Percentiles rank a stretch among this genome's conserved stretches.
phyloP scores from a whole-genome alignment of 768 basidiomycete genomes.

The Scleroderma bovista region DNA sequence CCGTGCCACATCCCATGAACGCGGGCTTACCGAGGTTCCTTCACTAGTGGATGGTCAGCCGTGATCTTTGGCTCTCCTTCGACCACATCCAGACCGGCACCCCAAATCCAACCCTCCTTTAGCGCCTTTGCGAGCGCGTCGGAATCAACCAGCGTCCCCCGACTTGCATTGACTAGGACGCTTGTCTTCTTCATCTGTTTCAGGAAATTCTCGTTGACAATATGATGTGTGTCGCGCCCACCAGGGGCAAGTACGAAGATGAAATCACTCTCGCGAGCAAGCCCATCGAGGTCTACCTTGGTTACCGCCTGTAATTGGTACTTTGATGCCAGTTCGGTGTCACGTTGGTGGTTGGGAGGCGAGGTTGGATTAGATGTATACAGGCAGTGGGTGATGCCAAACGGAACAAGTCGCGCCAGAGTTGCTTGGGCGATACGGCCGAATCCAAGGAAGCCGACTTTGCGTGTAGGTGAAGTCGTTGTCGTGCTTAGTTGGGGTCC shows the following conservation, averaged over 20 bases:
- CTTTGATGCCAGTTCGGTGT: conserved; percentile 34
- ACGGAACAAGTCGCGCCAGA: conserved; percentile 71
- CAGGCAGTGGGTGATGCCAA: conserved; percentile 71
- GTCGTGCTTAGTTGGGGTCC: conserved; percentile 74
- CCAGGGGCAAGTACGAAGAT: conserved; percentile 82
- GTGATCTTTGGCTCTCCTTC: conserved; percentile 83
- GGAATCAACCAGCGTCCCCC: conserved; percentile 88
- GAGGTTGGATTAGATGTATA: conserved; percentile 61
- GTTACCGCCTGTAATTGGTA: conserved; percentile 35
- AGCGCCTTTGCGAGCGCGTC: conserved; percentile 82
- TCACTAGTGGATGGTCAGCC: conserved; percentile 73
- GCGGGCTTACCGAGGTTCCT: conserved; percentile 58
- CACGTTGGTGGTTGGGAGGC: conserved; percentile 33
- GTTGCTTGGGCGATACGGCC: conserved; percentile 90
- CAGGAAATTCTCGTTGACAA: conserved; percentile 70
- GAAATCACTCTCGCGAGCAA: conserved; percentile 79
- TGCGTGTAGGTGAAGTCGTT: conserved; percentile 46
- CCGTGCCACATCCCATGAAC: background rate
- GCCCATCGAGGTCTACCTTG: conserved; percentile 55
- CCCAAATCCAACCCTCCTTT: conserved; percentile 75
- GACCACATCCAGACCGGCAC: conserved; percentile 90
- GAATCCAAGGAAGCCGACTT: conserved; percentile 89
- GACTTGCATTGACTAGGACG: conserved; percentile 78
- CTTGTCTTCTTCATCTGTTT: conserved; percentile 79
- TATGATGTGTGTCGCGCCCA: conserved; percentile 60